phyloP scores from a whole-genome alignment of 805 yeast species.

The Candida verbasci region DNA sequence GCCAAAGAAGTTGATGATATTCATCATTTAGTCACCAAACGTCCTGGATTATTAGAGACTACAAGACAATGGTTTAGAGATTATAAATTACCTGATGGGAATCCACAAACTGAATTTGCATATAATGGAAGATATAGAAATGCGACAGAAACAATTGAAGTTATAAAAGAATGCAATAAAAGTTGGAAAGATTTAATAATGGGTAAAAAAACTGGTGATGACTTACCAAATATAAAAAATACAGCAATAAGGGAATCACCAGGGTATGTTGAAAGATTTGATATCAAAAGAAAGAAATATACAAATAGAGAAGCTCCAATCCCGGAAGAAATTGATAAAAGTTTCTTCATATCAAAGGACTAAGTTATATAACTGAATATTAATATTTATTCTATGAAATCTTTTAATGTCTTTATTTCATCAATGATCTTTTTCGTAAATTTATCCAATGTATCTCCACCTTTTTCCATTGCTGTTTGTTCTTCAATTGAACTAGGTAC shows the following conservation, averaged over 20 bases:
- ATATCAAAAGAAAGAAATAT: slow-evolving; percentile 14
- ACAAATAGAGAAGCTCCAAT: slow-evolving; percentile 24
- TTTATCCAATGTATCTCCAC: slow-evolving; percentile 22
- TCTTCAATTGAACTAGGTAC: slow-evolving; percentile 63
- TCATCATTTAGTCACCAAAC: slow-evolving; percentile 82
- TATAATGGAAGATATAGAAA: slow-evolving; percentile 89
- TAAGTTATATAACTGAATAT: slow-evolving; percentile 3
- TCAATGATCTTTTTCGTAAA: slow-evolving; percentile 31
- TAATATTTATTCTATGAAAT: slow-evolving; percentile 15
- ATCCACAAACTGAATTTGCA: slow-evolving; percentile 96
- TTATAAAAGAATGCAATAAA: slow-evolving; percentile 74
- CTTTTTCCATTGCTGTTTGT: slow-evolving; percentile 50
- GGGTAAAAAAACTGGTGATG: slow-evolving; percentile 45
- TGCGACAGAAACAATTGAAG: slow-evolving; percentile 80
- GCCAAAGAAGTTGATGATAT: slow-evolving; percentile 84
- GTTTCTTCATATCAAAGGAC: slow-evolving; percentile 19
- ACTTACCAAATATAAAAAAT: slow-evolving; percentile 34
- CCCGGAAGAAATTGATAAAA: slow-evolving; percentile 37
- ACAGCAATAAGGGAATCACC: slow-evolving; percentile 30
- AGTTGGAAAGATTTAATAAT: slow-evolving; percentile 77
- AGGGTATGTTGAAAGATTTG: slow-evolving; percentile 19
- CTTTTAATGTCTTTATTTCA: slow-evolving; percentile 34
- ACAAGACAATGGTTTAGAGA: slow-evolving; percentile 98
- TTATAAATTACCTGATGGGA: slow-evolving; percentile 97
- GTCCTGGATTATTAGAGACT: slow-evolving; percentile 90